Base-by-base conservation (phyloP, 176 grass and related monocot genomes). In the Eragrostis curvula region DNA sequence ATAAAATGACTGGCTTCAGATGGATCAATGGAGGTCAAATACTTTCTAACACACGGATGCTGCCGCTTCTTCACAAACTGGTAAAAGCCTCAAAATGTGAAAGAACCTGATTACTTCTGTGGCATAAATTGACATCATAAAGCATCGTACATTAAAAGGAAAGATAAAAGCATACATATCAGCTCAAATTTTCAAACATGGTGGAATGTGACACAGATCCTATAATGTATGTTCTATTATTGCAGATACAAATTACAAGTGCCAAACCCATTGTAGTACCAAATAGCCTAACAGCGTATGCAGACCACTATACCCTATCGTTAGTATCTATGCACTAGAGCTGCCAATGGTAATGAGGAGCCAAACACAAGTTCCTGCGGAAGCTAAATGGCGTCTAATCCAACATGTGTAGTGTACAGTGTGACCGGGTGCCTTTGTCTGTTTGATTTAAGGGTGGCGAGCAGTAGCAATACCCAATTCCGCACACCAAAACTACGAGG, bases 401-500 rank as follows among this genome's bases (percentile, higher is more conserved):
- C 60, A 52, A 18, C 46, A 53, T 18, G 47, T 52, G 17, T 52
- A 17, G 7, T 66, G 61, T 48, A 45, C 58, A 21, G 23, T n/a
- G 56, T 62, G 32, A 4, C 32, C 4, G 32, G 32, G 32, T n/a
- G 76, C 45, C 48, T 66, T 39, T 44, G 28, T 79, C 46, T 41
- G 51, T 67, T 67, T 41, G 64, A 80, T 68, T 63, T 24, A 53
- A 53, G 61, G 61, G 11, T 67, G 29, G 16, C 24, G 44, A 64
- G 49, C 40, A 75, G 15, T 29, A 59, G 50, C 44, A 47, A 24
- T 52, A 61, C 42, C n/a, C 30, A 82, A 86, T 81, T 81, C 20
- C 21, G 12, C 20, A 36, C 32, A 36, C 32, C 36, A 20, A n/a
- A 16, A 71, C 32, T 47, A 70, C 30, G 11, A 50, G 43, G 76